These are phyloP conservation scores for Aspergillus sclerotialis DNA, from an alignment of 2,329 filamentous ascomycete species.

Conservation along the genomic window DNA sequence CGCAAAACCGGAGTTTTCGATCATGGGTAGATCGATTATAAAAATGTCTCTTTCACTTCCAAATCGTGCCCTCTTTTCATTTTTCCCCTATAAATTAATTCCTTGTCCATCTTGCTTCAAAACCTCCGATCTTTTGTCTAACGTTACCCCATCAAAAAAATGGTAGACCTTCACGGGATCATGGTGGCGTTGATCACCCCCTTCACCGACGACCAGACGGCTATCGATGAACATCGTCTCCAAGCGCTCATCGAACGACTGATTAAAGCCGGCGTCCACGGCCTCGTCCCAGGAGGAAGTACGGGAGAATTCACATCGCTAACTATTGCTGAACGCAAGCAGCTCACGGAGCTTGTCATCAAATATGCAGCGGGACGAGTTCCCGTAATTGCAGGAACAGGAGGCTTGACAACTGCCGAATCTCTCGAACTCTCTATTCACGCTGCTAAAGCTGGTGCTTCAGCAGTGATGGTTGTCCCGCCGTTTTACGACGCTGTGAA, in stretches of 20 bases:
- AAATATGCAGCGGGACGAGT: slow-evolving; percentile 20
- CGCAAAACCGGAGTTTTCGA: no score
- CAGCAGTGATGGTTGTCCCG: slow-evolving; percentile 44
- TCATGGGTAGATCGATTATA: no score
- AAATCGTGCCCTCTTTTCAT: no score
- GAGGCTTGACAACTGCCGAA: slow-evolving; percentile 36
- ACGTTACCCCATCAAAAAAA: slow-evolving; percentile 4
- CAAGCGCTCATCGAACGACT: slow-evolving; percentile 42
- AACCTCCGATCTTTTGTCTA: neutral
- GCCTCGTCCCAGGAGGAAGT: slow-evolving; percentile 46
- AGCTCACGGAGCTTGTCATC: slow-evolving; percentile 30
- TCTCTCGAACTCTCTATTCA: slow-evolving; percentile 37
- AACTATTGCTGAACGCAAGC: slow-evolving; percentile 39
- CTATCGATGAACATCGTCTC: slow-evolving; percentile 36
- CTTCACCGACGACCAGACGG: slow-evolving; percentile 36
- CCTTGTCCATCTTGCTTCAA: neutral
- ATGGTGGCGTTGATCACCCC: slow-evolving; percentile 46
- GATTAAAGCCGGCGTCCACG: slow-evolving; percentile 41
- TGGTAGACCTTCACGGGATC: slow-evolving; percentile 30
- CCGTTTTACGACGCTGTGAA: slow-evolving; percentile 44
- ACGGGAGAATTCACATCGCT: slow-evolving; percentile 46
- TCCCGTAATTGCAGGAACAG: slow-evolving; percentile 26
- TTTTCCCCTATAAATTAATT: no score
- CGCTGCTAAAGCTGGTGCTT: slow-evolving; percentile 33
- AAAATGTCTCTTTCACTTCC: no score